phyloP scores from a whole-genome alignment of 352 stramenopile genomes.

The Phytophthora pluvialis region DNA sequence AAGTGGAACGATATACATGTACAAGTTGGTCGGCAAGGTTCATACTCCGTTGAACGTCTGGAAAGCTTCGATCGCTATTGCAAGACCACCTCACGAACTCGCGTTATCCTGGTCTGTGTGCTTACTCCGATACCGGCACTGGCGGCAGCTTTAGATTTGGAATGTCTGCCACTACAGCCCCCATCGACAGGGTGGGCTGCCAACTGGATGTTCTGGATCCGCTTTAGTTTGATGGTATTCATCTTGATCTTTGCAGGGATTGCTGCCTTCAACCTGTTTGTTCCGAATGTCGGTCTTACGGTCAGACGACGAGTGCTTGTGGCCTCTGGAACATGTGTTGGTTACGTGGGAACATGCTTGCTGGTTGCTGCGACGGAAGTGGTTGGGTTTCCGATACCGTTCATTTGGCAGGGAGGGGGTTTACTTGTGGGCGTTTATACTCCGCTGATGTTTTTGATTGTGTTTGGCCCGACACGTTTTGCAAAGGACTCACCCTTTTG shows the following conservation, averaged over 20 bases:
- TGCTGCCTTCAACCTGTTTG: not conserved
- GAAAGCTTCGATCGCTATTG: conserved; percentile 28
- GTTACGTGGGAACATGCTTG: not conserved
- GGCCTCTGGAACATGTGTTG: not conserved
- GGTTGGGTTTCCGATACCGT: too few species aligned
- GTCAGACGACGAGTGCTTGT: too few species aligned
- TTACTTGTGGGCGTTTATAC: too few species aligned
- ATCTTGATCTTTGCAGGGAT: not conserved
- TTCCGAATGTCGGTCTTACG: not conserved
- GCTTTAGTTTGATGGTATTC: not conserved
- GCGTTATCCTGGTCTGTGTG: conserved; percentile 19
- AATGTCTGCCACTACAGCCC: conserved; percentile 18
- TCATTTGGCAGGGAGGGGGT: too few species aligned
- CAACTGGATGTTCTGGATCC: conserved; percentile 31
- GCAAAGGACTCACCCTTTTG: too few species aligned
- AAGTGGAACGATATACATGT: conserved; percentile 13
- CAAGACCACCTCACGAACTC: conserved; percentile 15
- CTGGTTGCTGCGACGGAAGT: not conserved
- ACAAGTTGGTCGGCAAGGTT: conserved; percentile 25
- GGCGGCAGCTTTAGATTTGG: not conserved
- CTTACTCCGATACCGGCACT: conserved; percentile 19
- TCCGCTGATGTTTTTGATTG: too few species aligned
- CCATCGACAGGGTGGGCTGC: conserved; percentile 17
- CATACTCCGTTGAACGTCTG: conserved; percentile 18
- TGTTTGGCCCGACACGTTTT: too few species aligned